Evolutionary conservation across 2,329 filamentous ascomycete genomes (phyloP), one percentile per base, ranked within the genome.

Genomic region (Gnomoniopsis smithogilvyi): DNA sequence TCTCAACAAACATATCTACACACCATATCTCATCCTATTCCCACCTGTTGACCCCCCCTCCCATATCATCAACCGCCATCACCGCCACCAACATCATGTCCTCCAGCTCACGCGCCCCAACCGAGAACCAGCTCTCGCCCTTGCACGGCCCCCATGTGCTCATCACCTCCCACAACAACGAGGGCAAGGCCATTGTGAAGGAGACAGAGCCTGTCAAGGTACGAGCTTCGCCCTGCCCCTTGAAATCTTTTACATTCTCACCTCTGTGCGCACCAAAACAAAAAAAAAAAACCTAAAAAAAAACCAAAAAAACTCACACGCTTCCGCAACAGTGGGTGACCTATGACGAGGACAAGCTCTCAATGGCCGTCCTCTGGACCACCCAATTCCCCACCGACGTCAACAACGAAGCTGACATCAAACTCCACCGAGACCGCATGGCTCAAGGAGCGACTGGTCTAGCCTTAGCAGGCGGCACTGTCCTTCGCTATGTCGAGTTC

Each of bases 401-500:
- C 30, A 63, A 59, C 50, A 33, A 54, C 63, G 74, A 80, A 59
- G 67, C 73, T 57, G 81, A 85, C 65, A 67, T 84, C 21, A 64
- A 68, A 14, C 70, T 73, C 10, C 82, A 84, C 68, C 69, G 74
- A 38, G 63, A 66, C 38, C 77, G 76, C 59, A 69, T 82, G 47
- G 66, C 72, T 19, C 66, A 72, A 41, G 73, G 55, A 77, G 54
- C 45, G 12, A 60, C 82, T 0, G 81, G 81, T 1, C 72, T 85
- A 3, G 74, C 76, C 15, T 71, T 83, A 46, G 73, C 76, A 3
- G 67, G 67, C 2, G 78, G 78, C 38, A 75, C 72, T 0, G 74
- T 79, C 1, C 73, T 74, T 24, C 74, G 78, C 1, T 70, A 77
- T 41, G 77, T 81, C n/a, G 79, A 81, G 63, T 76, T 81, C 60